Evolutionary conservation across 208 protist genomes (phyloP), one percentile per base, ranked within the genome.

Genomic region (Wallacemonas sp.): DNA sequence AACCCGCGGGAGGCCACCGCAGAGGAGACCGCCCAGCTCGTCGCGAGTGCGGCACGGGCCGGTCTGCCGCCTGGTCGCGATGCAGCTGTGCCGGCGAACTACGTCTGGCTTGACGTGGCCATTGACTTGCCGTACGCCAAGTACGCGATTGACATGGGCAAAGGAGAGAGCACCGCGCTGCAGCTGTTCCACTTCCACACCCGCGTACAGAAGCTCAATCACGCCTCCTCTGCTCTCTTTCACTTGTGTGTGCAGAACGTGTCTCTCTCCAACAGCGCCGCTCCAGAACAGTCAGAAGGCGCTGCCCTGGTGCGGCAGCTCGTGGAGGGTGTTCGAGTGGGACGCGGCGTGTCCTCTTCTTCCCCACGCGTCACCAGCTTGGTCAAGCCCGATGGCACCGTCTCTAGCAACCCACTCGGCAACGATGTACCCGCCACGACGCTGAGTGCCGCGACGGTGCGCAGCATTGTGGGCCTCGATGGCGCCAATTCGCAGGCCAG

Each of bases 171-270:
- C 21, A 58, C 78, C 31, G 73, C 63, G 11, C 70, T 95, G 2
- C 73, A 75, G 45, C 62, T 91, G 22, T 83, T 83, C 26, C 75
- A 85, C 63, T 66, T 93, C 11, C 67, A 59, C 54, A 54, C 68
- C n/a, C 71, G 66, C 1, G 51, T 86, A 4, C 65, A 65, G 8
- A 70, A 59, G 33, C 90, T 84, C 75, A 93, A 95, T 72, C 68
- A 72, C 47, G 61, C 62, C 0, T 68, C 75, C 54, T 88, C 86
- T n/a, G 27, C 77, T 8, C 67, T 81, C 19, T 76, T 95, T 44
- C 76, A 75, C 55, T 75, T 90, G 30, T 54, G 79, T 31, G 74
- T 82, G 22, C 75, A 92, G 36, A 90, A 93, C 59, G 33, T 93
- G n/a, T 88, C 73, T 2, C 55, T 95, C 24, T 79, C 76, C 14